Percentiles rank a stretch among this genome's conserved stretches.
Conservation (phyloP, 139 green algal species). For the Ettlia oleoabundans region DNA sequence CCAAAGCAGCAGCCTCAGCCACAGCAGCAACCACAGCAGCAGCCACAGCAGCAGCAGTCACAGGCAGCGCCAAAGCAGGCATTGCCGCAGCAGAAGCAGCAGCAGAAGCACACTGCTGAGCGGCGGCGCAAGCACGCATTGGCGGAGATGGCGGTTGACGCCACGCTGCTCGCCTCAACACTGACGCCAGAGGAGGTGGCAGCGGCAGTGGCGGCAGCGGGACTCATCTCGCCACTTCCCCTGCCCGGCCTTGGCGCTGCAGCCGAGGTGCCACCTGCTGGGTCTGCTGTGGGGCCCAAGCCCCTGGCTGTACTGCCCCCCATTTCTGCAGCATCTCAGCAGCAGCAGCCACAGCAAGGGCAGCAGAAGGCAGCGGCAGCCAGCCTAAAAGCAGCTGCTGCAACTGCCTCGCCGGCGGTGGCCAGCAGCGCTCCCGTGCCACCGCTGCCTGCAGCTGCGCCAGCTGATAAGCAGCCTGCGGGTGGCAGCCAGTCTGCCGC, state of each 20-base stretch:
- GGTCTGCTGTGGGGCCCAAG: slow-evolving; percentile 1
- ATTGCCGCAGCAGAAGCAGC: background rate
- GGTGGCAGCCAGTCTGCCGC: too few species aligned
- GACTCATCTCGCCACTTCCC: background rate
- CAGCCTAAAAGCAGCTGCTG: too few species aligned
- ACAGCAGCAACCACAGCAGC: background rate
- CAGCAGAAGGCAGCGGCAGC: background rate
- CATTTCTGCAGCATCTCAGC: background rate
- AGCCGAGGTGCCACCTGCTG: slow-evolving; percentile 1
- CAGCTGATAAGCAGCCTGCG: background rate
- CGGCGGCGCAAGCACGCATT: background rate
- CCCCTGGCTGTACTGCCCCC: background rate
- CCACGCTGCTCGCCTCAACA: background rate
- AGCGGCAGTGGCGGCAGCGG: slow-evolving; percentile 2
- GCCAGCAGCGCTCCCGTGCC: slow-evolving; percentile 1
- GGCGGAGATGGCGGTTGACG: background rate
- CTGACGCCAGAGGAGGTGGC: slow-evolving; percentile 22
- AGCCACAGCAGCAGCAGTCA: background rate
- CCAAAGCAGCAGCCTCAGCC: background rate
- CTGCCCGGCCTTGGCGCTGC: background rate
- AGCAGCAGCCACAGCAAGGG: slow-evolving; percentile 4
- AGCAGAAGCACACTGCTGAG: background rate
- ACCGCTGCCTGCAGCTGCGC: background rate
- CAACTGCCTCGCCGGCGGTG: background rate
- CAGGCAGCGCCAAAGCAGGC: background rate